Evolutionary conservation across 1,284 basidiomycete genomes (phyloP).

Genomic region (Serendipita sp.): DNA sequence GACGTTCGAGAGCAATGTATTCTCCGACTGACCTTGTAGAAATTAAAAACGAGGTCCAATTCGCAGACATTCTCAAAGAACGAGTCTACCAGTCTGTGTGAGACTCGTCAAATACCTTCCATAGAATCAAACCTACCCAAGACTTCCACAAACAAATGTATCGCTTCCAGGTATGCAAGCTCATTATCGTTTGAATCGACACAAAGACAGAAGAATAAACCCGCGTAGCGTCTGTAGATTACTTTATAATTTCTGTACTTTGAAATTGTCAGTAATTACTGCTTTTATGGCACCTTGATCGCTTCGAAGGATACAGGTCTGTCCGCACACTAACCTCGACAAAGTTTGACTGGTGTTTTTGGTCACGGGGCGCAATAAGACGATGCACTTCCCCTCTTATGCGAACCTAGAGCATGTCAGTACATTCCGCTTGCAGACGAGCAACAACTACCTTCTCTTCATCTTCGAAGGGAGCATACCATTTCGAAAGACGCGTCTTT

Average conservation of each 20-base stretch:
- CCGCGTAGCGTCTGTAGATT: conserved; percentile 89
- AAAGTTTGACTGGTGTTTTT: conserved; percentile 98
- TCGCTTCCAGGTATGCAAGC: conserved; percentile 90
- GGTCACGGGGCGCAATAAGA: conserved; percentile 89
- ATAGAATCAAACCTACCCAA: conserved; percentile 46
- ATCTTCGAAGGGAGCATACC: conserved; percentile 92
- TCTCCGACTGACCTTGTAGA: conserved; percentile 65
- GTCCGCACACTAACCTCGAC: conserved; percentile 60
- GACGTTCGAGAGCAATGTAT: conserved; percentile 9
- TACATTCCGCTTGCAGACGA: not conserved
- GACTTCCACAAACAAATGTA: conserved; percentile 97
- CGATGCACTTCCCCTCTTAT: conserved; percentile 91
- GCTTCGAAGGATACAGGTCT: not conserved
- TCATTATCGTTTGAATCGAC: conserved; percentile 98
- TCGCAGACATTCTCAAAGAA: conserved; percentile 56
- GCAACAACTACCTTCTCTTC: conserved; percentile 68
- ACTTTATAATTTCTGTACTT: conserved; percentile 94
- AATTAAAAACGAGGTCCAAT: conserved; percentile 89
- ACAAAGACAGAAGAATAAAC: conserved; percentile 95
- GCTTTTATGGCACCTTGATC: conserved; percentile 1
- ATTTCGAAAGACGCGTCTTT: conserved; percentile 92
- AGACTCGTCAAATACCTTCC: not conserved
- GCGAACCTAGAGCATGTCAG: conserved; percentile 46
- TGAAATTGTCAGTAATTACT: conserved; percentile 2
- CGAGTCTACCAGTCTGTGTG: conserved; percentile 26